Conservation (phyloP, 352 stramenopile species). For the Pythium vanterpoolii region DNA sequence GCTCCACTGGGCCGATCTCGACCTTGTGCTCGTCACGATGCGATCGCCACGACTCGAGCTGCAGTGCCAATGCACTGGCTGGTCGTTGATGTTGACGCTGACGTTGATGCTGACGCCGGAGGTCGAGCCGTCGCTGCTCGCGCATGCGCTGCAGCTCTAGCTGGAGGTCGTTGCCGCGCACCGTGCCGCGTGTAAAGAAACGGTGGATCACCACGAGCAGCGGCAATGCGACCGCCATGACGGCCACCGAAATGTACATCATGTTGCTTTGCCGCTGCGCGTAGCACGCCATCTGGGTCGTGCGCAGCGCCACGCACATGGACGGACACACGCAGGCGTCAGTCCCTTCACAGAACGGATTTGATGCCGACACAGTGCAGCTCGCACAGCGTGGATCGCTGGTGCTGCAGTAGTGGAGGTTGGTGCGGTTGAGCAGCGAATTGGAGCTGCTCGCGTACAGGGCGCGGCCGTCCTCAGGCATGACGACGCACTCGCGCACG, state of each 20-base stretch:
- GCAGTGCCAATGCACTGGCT: conserved; percentile 9
- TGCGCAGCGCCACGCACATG: conserved; percentile 11
- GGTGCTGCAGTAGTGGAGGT: conserved; percentile 18
- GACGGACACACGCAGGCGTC: conserved; percentile 20
- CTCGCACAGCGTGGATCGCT: conserved; percentile 1
- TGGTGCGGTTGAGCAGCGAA: conserved; percentile 18
- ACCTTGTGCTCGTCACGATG: conserved; percentile 21
- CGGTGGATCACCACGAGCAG: conserved; percentile 12
- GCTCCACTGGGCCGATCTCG: conserved; percentile 14
- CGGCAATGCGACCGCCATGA: conserved; percentile 16
- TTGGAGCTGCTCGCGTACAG: conserved; percentile 19
- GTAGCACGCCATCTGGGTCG: conserved; percentile 13
- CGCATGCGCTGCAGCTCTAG: conserved; percentile 6
- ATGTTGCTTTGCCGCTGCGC: conserved; percentile 9
- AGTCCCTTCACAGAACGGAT: conserved; percentile 13
- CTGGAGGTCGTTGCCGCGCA: neutral
- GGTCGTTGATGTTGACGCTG: neutral
- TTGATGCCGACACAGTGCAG: neutral
- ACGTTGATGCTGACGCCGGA: neutral
- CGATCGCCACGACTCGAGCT: conserved; percentile 21
- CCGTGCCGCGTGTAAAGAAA: neutral
- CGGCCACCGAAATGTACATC: conserved; percentile 19
- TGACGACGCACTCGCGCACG: conserved; percentile 8
- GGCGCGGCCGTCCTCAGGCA: conserved; percentile 4
- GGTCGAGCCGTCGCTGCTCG: conserved; percentile 4